Percentiles rank a stretch among this genome's conserved stretches.
Evolutionary conservation across 768 basidiomycete genomes (phyloP).

Genomic region (Termitomyces bulborhizus): DNA sequence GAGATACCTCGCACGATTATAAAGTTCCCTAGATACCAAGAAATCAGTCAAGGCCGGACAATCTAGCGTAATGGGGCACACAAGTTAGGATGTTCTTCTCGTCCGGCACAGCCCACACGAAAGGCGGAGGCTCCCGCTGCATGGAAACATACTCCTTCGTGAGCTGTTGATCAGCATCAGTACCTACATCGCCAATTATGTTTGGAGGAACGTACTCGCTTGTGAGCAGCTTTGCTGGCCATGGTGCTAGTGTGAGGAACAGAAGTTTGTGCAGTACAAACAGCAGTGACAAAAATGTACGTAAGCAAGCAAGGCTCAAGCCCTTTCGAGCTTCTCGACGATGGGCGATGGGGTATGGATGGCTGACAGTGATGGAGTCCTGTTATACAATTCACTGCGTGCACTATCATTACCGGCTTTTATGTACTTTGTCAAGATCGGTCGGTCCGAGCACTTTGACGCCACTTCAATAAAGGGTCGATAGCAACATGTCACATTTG

Average conservation of each 20-base stretch:
- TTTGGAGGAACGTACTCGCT: constrained; percentile 48
- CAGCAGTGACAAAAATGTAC: constrained; percentile 9
- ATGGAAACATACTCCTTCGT: constrained; percentile 87
- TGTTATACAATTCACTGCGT: not conserved
- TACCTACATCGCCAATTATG: not conserved
- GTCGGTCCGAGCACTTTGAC: constrained; percentile 4
- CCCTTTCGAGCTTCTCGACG: not conserved
- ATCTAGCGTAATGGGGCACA: constrained; percentile 34
- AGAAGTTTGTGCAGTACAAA: constrained; percentile 14
- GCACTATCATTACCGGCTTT: not conserved
- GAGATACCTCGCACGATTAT: constrained; percentile 62
- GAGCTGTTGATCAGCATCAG: constrained; percentile 41
- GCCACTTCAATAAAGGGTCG: constrained; percentile 6
- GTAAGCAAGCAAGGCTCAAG: constrained; percentile 7
- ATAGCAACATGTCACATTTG: not conserved
- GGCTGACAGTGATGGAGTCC: not conserved
- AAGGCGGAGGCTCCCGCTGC: constrained; percentile 92
- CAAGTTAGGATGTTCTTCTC: constrained; percentile 97
- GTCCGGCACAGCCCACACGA: constrained; percentile 91
- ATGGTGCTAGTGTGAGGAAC: constrained; percentile 31
- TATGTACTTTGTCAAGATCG: not conserved
- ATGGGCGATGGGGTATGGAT: not conserved
- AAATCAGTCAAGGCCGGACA: not conserved
- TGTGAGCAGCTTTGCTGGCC: constrained; percentile 84
- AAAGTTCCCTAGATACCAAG: constrained; percentile 72